A percentile compares a stretch with the other conserved stretches of the same genome.
Conservation (phyloP, 129 eudicot genomes). For the Smallanthus sonchifolius region DNA sequence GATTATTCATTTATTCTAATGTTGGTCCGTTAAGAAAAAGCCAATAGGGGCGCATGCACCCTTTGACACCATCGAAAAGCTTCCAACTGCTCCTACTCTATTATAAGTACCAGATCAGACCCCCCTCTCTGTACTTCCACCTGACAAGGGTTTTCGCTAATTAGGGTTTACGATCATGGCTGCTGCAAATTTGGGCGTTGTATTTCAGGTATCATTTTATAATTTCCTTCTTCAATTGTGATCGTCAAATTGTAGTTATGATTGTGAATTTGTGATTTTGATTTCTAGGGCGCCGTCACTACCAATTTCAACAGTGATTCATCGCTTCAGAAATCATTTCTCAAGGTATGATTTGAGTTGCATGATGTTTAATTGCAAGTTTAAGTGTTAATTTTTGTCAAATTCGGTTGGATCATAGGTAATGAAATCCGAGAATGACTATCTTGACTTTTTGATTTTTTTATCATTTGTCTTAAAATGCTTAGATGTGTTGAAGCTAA, state of each 20-base stretch:
- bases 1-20: neutral
- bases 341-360: slow-evolving; percentile 20
- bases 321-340: slow-evolving; percentile 11
- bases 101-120: neutral
- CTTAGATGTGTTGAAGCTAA: neutral
- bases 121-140: neutral
- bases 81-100: neutral
- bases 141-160: too few relatives aligned
- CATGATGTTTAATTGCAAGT: neutral
- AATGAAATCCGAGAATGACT: neutral
- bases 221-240: too few relatives aligned
- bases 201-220: slow-evolving; percentile 13
- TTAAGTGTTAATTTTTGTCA: neutral
- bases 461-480: neutral
- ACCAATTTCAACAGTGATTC: slow-evolving; percentile 19
- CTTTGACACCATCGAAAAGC: slow-evolving; percentile 24
- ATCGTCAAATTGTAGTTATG: neutral
- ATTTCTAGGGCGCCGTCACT: slow-evolving; percentile 21
- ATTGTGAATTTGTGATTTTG: neutral
- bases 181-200: slow-evolving; percentile 26
- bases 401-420: neutral
- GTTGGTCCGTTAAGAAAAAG: neutral
- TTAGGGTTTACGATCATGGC: slow-evolving; percentile 17
- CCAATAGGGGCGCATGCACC: neutral
- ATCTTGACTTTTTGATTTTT: neutral